Percentiles rank a stretch among this genome's conserved stretches.
Conservation (phyloP, 768 basidiomycete genomes). For the Lentinula guzmanii region DNA sequence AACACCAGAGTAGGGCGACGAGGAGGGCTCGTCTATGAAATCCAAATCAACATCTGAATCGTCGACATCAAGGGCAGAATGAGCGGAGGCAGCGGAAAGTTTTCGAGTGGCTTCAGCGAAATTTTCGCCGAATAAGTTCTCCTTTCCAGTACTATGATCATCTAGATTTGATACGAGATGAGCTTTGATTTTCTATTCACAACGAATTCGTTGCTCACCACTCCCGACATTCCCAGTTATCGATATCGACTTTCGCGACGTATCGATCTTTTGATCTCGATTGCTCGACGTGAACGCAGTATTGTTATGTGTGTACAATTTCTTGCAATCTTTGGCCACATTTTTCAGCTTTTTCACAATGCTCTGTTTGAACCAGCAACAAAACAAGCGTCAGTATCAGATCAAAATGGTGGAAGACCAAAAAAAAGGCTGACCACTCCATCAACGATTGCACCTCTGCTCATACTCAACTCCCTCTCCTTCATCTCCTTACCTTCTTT, state of each 20-base stretch:
- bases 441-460: conserved; percentile 34
- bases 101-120: conserved; percentile 59
- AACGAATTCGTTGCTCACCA: not conserved
- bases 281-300: conserved; percentile 18
- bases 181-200: conserved; percentile 1
- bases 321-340: conserved; percentile 75
- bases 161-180: conserved; percentile 18
- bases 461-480: not conserved
- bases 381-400: not conserved
- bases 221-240: not conserved
- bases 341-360: conserved; percentile 81
- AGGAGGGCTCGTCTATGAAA: conserved; percentile 46
- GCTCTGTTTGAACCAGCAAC: conserved; percentile 34
- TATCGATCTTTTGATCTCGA: conserved; percentile 22
- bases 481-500: not conserved
- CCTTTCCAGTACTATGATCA: conserved; percentile 15
- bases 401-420: not conserved
- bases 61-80: conserved; percentile 31
- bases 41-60: conserved; percentile 78
- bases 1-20: conserved; percentile 25
- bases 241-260: not conserved
- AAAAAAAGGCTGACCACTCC: conserved; percentile 51
- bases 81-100: conserved; percentile 10
- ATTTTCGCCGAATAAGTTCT: conserved; percentile 53
- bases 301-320: conserved; percentile 40